Base-by-base conservation (phyloP, 768 basidiomycete genomes). In the Suillus fuscotomentosus region DNA sequence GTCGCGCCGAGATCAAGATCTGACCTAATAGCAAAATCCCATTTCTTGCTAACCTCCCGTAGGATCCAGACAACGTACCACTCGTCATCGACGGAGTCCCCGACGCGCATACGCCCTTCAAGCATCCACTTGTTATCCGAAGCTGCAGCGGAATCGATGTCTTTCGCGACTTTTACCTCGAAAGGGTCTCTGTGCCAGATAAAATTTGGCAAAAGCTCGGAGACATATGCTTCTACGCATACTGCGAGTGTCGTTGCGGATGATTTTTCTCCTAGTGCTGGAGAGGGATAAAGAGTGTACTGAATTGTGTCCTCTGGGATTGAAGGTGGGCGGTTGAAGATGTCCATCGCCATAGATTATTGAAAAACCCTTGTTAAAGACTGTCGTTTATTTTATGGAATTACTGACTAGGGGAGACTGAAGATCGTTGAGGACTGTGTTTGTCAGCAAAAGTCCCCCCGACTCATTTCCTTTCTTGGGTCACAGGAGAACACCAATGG, bases 11-110 rank as follows among this genome's bases (percentile, higher is more conserved):
- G 60, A 64, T 34, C 6, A 50, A 43, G 38, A 36, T 73, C 84
- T 64, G 68, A 95, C 95, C 90, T 89, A 63, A 94, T 86, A 11
- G 84, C 86, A 43, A 95, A 75, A 68, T 95, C 90, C 90, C 91
- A 96, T 66, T 86, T 86, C 47, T 81, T 77, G 66, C 88, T 90
- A 63, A 97, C 81, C 75, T 93, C 85, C 69, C 82, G 84, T 64
- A 99, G 78, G 55, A 99, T 79, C 93, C 94, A 99, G 20, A 98
- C 95, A 15, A 86, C 83, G 73, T 89, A 90, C 97, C 97, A 99
- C 77, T 99, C 97, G 70, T 99, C 97, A 75, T 99, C 96, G n/a
- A 99, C 85, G 60, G 88, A 92, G 77, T 99, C 97, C 3, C 97
- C 97, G 27, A 99, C 92, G 53, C 95, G 82, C 89, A 96, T 92